Conservation (phyloP, 768 basidiomycete genomes). For the Podaxis pistillaris region DNA sequence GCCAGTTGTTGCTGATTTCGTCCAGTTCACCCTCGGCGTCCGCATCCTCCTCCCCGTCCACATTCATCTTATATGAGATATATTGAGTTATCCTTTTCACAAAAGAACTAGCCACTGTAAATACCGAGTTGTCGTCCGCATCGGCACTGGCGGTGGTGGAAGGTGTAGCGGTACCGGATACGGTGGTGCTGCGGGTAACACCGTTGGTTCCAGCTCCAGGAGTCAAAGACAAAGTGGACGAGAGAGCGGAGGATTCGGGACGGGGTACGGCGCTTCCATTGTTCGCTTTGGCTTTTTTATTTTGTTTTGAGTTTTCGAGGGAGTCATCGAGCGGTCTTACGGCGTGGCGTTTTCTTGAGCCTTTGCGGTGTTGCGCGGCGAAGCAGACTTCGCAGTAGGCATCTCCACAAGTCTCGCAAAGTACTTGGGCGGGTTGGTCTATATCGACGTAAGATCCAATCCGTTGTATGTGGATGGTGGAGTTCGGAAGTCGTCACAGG, state of each 20-base stretch:
- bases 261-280: constrained; percentile 16
- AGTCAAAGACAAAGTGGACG: not conserved
- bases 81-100: constrained; percentile 16
- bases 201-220: not conserved
- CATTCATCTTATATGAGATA: constrained; percentile 41
- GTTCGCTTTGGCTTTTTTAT: constrained; percentile 29
- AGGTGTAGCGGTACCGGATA: constrained; percentile 9
- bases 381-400: constrained; percentile 85
- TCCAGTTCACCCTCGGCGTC: constrained; percentile 25
- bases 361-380: constrained; percentile 81
- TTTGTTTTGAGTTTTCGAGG: constrained; percentile 15
- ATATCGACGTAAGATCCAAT: not conserved
- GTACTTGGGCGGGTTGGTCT: constrained; percentile 83
- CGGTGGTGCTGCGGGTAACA: not conserved
- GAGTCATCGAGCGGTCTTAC: constrained; percentile 42
- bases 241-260: not conserved
- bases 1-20: constrained; percentile 44
- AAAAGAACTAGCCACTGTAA: constrained; percentile 22
- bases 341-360: constrained; percentile 65
- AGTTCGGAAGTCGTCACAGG: not conserved
- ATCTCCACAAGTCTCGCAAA: constrained; percentile 72
- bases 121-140: constrained; percentile 29
- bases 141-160: constrained; percentile 5
- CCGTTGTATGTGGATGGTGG: not conserved
- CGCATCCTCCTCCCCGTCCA: constrained; percentile 30